A percentile compares a stretch with the other conserved stretches of the same genome.
phyloP scores from a whole-genome alignment of 305 asterid species.

The Fraxinus ornus region DNA sequence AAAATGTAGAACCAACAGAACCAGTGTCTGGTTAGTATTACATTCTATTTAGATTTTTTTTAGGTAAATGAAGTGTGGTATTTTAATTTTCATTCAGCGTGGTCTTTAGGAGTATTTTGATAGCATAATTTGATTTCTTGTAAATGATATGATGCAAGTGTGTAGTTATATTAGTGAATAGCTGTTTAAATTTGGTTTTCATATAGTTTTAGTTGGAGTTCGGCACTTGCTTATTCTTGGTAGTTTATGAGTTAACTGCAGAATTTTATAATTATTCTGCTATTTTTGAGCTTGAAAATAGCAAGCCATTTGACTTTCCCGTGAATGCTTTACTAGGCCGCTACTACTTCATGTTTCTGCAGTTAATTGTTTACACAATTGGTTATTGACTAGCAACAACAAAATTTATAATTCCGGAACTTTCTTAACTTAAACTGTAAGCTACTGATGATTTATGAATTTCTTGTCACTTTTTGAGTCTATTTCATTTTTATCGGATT shows the following conservation, averaged over 20 bases:
- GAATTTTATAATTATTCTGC: not conserved
- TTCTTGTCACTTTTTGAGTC: not conserved
- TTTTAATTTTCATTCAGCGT: not conserved
- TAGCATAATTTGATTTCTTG: not conserved
- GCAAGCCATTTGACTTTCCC: not conserved
- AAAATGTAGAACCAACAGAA: slow-evolving; percentile 32
- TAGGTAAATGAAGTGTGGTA: not conserved
- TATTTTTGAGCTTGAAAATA: slow-evolving; percentile 7
- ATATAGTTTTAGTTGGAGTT: slow-evolving; percentile 15
- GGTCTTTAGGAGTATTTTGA: slow-evolving; percentile 12
- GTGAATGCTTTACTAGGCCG: not conserved
- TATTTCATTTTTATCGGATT: too few relatives aligned
- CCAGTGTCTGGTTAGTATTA: slow-evolving; percentile 46
- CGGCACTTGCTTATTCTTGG: slow-evolving; percentile 3
- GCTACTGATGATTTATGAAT: slow-evolving; percentile 4
- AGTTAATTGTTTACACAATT: not conserved
- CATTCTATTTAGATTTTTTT: slow-evolving; percentile 7
- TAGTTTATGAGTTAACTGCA: not conserved
- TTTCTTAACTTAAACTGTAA: not conserved
- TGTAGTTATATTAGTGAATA: not conserved
- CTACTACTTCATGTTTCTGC: not conserved
- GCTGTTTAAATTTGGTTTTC: slow-evolving; percentile 5
- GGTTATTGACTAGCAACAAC: not conserved
- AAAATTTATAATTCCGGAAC: not conserved
- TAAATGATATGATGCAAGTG: slow-evolving; percentile 1